Base-by-base conservation (phyloP, 345 rosid species). In the Ailanthus altissimus region DNA sequence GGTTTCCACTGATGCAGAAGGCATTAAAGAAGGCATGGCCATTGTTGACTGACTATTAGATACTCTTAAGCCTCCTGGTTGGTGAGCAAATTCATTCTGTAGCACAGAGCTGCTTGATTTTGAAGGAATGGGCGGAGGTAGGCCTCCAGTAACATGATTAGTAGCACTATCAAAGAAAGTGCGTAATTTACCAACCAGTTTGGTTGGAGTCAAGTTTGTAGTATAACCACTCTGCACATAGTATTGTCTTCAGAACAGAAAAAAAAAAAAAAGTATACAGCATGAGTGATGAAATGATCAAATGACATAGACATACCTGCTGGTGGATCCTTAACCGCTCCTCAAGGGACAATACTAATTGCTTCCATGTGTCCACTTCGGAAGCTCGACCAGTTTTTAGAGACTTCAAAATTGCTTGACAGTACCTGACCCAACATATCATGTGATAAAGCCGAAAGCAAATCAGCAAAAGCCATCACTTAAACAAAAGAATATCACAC, bases 251-350 rank as follows among this genome's bases (percentile, higher is more conserved):
- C n/a, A n/a, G n/a, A n/a, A n/a, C n/a, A n/a, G n/a, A 6, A 10
- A 40, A 65, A 72, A 78, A 59, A 56, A 20, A 61, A 40, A 21
- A 76, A 68, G 25, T 8, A 32, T 23, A 73, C 49, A 73, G 71
- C 64, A 28, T 21, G 58, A 76, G 73, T 18, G 50, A 51, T 36
- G 26, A 81, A 42, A 9, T 60, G 42, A 75, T 47, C 36, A 36
- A 58, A 78, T 75, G 60, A 32, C 26, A 42, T 60, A 26, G 77
- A 61, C 74, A 77, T 85, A 89, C 97, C 91, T 90, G 93, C 77
- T 89, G 94, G 78, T 89, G 89, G 79, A 81, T 80, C 75, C 90
- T 89, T 65, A 90, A 80, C 75, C 94, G 85, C 80, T 92, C 97
- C 80, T 92, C 97, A 74, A 92, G 91, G 70, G 91, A 87, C 32